Base-by-base conservation (phyloP, 2,329 filamentous ascomycete genomes). In the Fusarium pilosicola region DNA sequence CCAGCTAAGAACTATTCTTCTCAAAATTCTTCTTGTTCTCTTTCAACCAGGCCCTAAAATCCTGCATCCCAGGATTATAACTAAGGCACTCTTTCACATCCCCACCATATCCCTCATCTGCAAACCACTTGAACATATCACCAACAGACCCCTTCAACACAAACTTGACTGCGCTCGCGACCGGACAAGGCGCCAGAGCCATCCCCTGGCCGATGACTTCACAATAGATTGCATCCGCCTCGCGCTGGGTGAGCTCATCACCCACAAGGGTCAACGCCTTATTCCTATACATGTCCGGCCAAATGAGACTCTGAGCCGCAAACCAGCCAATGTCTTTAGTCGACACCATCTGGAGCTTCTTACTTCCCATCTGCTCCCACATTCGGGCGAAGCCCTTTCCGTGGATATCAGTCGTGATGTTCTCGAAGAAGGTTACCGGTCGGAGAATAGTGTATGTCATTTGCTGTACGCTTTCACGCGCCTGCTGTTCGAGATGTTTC, bases 381-480 rank as follows among this genome's bases (percentile, higher is more conserved):
- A 73, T 80, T 30, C 79, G 79, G 3, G 77, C 67, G 61, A 81
- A 81, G 13, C 79, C 79, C 14, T 75, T 77, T 54, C 79, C 79
- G 4, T 79, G 68, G n/a, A 82, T 66, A 48, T 79, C 77, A 18
- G 76, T 62, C 1, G 67, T 68, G n/a, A 81, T 62, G 75, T 86
- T 86, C 3, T 91, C 89, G 79, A 89, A 86, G 79, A 91, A 92
- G 0, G 86, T 87, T 0, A 87, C 85, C 0, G 89, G 89, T 1
- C 89, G 85, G 4, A 91, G 81, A 58, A 91, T 87, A 0, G 88
- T 90, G 83, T 86, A 91, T 5, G 80, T 81, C 87, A 89, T 88
- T 1, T 44, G 14, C 5, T 64, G 61, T 1, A 26, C 20, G 11
- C 61, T 64, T 2, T 59, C 26, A 13, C 30, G n/a, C 6, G 42